phyloP scores from a whole-genome alignment of 1,139 yeast genomes.

The Magnusiomyces fungicola region DNA sequence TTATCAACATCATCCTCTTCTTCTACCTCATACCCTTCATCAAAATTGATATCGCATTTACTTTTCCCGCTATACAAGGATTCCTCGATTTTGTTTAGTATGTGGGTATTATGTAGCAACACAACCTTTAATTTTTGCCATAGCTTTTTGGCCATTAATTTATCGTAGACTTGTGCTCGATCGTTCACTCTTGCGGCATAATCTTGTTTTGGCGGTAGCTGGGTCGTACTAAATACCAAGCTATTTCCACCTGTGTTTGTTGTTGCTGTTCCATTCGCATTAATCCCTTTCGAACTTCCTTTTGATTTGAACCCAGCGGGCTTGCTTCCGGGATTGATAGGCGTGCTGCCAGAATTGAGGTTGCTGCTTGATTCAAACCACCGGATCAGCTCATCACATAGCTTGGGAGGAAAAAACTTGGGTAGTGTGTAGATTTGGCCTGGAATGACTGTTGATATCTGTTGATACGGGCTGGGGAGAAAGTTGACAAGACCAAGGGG shows the following conservation, averaged over 20 bases:
- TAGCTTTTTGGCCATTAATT: slow-evolving; percentile 35
- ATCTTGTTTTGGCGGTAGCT: slow-evolving; percentile 30
- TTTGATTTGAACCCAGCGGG: slow-evolving; percentile 18
- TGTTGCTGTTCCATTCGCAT: not conserved
- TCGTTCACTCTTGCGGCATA: slow-evolving; percentile 59
- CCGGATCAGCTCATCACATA: slow-evolving; percentile 42
- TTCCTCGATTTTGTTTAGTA: not conserved
- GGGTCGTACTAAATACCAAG: slow-evolving; percentile 17
- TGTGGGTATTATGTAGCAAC: slow-evolving; percentile 19
- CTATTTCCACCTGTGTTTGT: not conserved
- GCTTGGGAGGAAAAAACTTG: slow-evolving; percentile 38
- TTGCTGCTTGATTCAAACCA: slow-evolving; percentile 10
- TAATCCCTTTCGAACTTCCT: slow-evolving; percentile 17
- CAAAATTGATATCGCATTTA: not conserved
- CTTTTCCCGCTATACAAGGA: not conserved
- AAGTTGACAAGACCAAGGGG: slow-evolving; percentile 17
- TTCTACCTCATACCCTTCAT: slow-evolving; percentile 12
- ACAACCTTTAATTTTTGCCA: slow-evolving; percentile 41
- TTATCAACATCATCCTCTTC: slow-evolving; percentile 6
- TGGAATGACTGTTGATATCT: slow-evolving; percentile 14
- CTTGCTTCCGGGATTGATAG: slow-evolving; percentile 39
- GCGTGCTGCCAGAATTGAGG: slow-evolving; percentile 22
- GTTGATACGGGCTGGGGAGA: slow-evolving; percentile 14
- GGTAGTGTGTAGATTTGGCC: slow-evolving; percentile 43
- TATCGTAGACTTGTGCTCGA: slow-evolving; percentile 40